A percentile compares a stretch with the other conserved stretches of the same genome.
phyloP scores from a whole-genome alignment of 306 rosid species.

The Prunus mongolica region DNA sequence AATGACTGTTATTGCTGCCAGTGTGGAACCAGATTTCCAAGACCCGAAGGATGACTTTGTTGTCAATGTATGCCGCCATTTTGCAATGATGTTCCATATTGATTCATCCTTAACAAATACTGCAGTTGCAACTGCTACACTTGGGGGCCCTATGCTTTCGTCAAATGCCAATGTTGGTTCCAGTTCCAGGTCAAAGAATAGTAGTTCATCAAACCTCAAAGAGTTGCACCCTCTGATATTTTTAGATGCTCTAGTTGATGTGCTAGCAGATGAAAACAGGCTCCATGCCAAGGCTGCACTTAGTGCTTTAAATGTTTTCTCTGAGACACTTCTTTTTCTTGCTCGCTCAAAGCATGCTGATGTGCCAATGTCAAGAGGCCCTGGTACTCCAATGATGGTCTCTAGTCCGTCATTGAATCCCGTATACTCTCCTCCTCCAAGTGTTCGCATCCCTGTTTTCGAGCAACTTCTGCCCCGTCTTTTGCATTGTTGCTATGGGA shows the following conservation, averaged over 20 bases:
- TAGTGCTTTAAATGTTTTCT: slow-evolving; percentile 73
- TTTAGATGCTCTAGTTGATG: slow-evolving; percentile 97
- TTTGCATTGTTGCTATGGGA: slow-evolving; percentile 96
- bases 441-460: slow-evolving; percentile 90
- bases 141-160: slow-evolving; percentile 57
- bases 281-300: slow-evolving; percentile 95
- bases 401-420: slow-evolving; percentile 98
- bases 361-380: slow-evolving; percentile 83
- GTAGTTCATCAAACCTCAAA: slow-evolving; percentile 72
- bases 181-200: slow-evolving; percentile 59
- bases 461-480: slow-evolving; percentile 96
- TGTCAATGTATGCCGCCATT: slow-evolving; percentile 86
- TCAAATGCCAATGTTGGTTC: slow-evolving; percentile 53
- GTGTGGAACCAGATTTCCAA: slow-evolving; percentile 78
- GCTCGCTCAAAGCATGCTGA: slow-evolving; percentile 96
- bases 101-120: slow-evolving; percentile 55
- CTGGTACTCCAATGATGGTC: slow-evolving; percentile 96
- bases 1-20: slow-evolving; percentile 85
- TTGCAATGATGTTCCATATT: slow-evolving; percentile 84
- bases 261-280: slow-evolving; percentile 91
- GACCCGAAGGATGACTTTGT: slow-evolving; percentile 87
- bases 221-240: slow-evolving; percentile 93
- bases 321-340: slow-evolving; percentile 89
- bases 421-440: slow-evolving; percentile 95
- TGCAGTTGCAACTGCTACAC: slow-evolving; percentile 41